Base-by-base conservation (phyloP, 345 rosid genomes). In the Gossypium stocksii region DNA sequence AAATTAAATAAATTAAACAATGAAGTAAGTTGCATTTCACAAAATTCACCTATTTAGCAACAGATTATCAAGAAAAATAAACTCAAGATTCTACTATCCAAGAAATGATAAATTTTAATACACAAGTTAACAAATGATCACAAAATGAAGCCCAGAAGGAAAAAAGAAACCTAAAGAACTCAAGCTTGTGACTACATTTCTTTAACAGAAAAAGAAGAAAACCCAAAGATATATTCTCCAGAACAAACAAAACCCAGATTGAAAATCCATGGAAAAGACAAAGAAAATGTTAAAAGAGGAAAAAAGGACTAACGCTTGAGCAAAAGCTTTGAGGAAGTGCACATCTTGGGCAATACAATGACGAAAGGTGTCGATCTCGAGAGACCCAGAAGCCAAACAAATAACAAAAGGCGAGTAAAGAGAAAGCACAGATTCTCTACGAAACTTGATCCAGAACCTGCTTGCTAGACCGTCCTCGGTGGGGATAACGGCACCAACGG, bases 321-420 rank as follows among this genome's bases (percentile, higher is more conserved):
- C 88, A 70, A 90, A 93, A 69, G 99, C 88, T 73, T 90, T 90
- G 29, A 96, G 98, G 84, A 91, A 93, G 78, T 86, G 83, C 73
- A 80, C 86, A 77, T 93, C 98, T 73, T 96, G 99, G 0, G 97
- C 82, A 69, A 93, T 84, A 77, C 83, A 96, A 74, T 87, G 88
- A 70, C 90, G 82, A 81, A 93, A 96, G 14, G 83, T 20, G 3
- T 90, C 90, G 77, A 87, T 77, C 80, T 87, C 73, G 71, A 96
- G 98, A 73, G 82, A 77, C 2, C 98, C 99, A 70, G 98, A 83
- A 38, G 94, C 98, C 78, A 96, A 83, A 79, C 73, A 82, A 75
- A 93, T 78, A 10, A 88, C 78, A 71, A 91, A 91, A 43, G 99
- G 97, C 54, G 89, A 85, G 80, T 90, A 91, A 78, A 86, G 78